Base-by-base conservation (phyloP, 768 basidiomycete genomes). In the Hericium rajendrae region DNA sequence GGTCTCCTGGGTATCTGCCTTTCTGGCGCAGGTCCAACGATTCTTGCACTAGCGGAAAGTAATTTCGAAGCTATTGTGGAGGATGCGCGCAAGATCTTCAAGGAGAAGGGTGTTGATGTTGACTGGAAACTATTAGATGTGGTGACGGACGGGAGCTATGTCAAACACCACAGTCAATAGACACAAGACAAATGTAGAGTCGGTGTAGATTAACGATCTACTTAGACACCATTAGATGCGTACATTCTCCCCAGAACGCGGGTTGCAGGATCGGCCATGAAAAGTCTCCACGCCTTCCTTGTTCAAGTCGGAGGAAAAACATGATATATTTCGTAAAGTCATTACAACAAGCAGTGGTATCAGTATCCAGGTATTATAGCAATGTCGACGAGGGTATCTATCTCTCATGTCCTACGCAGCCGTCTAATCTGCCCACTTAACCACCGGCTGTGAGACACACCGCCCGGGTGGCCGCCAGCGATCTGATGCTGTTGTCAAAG, bases 1-100 rank as follows among this genome's bases (percentile, higher is more conserved):
- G 97, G 97, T n/a, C 75, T 99, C 4, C 78, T 99, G 9, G 97
- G 97, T 4, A 97, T 98, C 56, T 98, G 97, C 70, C 83, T 99
- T 38, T 98, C 95, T 2, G 97, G 97, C 6, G 97, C 97, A 4
- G 97, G 97, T 0, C 97, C 97, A 3, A 97, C 97, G 5, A 97
- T 98, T 60, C 81, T 99, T 60, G 97, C 97, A 1, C 81, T 99
- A 16, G 97, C 97, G 2, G 94, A 91, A 0, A 71, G 73, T 38
- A 85, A 86, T 24, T 98, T 90, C 64, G 89, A 93, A 48, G 75
- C 74, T 6, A 97, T 98, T 59, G 94, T 91, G 4, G 80, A 85
- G 63, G 87, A 86, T 62, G 94, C 91, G 9, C 76, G 83, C 16
- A 69, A 71, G 26, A 86, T 94, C 46, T 97, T 97, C 71, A 73